phyloP scores from a whole-genome alignment of 257 asterid species.

The Solanum dulcamara region DNA sequence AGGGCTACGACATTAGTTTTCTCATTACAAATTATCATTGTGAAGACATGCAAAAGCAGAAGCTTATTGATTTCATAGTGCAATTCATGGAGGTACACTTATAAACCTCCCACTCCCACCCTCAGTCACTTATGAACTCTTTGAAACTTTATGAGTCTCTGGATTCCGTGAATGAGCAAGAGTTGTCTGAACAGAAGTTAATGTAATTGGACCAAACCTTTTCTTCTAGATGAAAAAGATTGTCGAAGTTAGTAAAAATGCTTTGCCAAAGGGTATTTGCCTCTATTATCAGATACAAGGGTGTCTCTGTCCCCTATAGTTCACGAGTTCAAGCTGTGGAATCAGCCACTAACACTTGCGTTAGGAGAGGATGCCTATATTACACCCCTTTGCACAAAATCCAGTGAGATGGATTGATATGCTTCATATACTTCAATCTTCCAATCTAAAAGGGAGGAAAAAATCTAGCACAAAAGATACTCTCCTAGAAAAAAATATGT shows the following conservation, averaged over 20 bases:
- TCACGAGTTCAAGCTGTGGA: background rate
- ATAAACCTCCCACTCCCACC: too few species aligned
- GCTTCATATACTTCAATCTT: too few species aligned
- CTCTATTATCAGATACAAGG: background rate
- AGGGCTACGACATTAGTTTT: conserved; percentile 99
- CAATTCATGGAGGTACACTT: conserved; percentile 94
- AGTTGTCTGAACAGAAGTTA: background rate
- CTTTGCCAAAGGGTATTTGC: background rate
- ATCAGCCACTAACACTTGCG: background rate
- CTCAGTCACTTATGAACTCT: background rate
- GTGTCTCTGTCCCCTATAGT: background rate
- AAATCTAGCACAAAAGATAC: background rate
- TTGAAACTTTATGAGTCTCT: background rate
- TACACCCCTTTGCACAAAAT: background rate
- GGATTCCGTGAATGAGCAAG: background rate
- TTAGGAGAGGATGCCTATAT: background rate
- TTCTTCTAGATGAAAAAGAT: background rate
- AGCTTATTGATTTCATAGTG: conserved; percentile 89
- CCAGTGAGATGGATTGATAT: too few species aligned
- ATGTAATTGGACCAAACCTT: background rate
- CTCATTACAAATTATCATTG: conserved; percentile 91
- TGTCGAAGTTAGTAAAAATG: background rate
- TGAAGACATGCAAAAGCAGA: conserved; percentile 98
- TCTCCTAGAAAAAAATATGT: background rate
- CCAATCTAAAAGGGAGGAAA: background rate